phyloP scores from a whole-genome alignment of 495 filamentous ascomycete genomes.

The Aspergillus egyptiacus region DNA sequence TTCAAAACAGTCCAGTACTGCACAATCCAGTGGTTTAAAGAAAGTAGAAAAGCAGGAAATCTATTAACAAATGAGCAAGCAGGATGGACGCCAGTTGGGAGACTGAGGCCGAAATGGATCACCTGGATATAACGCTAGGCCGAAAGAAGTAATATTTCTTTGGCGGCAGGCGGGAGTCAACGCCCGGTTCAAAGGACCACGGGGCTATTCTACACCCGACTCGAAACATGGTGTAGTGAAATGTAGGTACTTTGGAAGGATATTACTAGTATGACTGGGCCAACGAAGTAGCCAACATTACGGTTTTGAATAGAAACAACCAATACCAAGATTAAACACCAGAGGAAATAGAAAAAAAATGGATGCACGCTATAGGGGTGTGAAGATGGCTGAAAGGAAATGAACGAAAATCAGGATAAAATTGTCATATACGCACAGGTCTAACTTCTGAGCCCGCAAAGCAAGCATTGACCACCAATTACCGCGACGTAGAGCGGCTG shows the following conservation, averaged over 20 bases:
- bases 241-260: not conserved
- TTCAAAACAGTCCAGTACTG: not conserved
- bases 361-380: conserved; percentile 16
- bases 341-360: conserved; percentile 1
- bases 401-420: conserved; percentile 7
- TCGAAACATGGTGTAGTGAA: no score
- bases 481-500: conserved; percentile 66
- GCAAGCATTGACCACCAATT: conserved; percentile 15
- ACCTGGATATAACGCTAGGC: not conserved
- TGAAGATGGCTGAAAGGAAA: conserved; percentile 17
- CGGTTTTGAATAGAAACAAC: conserved; percentile 25
- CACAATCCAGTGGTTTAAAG: conserved; percentile 6
- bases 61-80: conserved; percentile 6
- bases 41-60: conserved; percentile 19
- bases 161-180: no score
- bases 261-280: conserved; percentile 1
- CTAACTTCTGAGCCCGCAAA: not conserved
- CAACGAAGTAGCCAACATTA: conserved; percentile 21
- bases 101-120: not conserved
- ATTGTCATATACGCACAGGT: conserved; percentile 14
- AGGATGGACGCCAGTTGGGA: not conserved
- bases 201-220: no score
- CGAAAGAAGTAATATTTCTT: not conserved
- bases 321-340: conserved; percentile 9
- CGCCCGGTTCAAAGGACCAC: no score